Percentiles rank a stretch among this genome's conserved stretches.
Evolutionary conservation across 148 eudicot species (phyloP).

Genomic region (Vaccinium vitisidaea): DNA sequence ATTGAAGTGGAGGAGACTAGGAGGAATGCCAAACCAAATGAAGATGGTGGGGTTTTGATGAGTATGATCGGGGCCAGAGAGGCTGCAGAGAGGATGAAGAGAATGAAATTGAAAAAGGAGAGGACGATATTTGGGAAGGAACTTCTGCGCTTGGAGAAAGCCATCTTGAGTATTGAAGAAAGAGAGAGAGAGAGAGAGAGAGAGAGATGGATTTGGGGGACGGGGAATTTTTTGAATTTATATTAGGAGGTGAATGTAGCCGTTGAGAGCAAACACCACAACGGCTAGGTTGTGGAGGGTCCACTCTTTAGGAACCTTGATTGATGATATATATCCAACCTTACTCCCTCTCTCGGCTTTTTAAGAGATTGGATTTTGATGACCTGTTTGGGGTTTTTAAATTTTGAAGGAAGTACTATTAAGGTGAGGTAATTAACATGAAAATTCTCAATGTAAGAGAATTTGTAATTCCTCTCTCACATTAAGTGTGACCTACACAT

Average conservation of each 20-base stretch:
- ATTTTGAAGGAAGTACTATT: neutral
- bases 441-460: too few species aligned
- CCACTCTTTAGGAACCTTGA: conserved; percentile 9
- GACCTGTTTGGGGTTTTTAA: neutral
- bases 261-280: conserved; percentile 9
- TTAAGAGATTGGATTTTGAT: conserved; percentile 1
- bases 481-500: too few species aligned
- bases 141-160: conserved; percentile 48
- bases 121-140: conserved; percentile 56
- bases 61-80: conserved; percentile 56
- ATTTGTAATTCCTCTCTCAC: too few species aligned
- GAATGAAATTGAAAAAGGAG: conserved; percentile 47
- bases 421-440: neutral
- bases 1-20: conserved; percentile 49
- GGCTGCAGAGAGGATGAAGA: conserved; percentile 54
- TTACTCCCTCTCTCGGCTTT: conserved; percentile 8
- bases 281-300: conserved; percentile 33
- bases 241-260: conserved; percentile 12
- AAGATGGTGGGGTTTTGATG: conserved; percentile 62
- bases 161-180: conserved; percentile 27
- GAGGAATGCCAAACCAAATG: conserved; percentile 52
- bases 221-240: conserved; percentile 21
- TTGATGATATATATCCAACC: neutral
- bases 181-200: conserved; percentile 10
- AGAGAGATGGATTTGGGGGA: neutral